These are phyloP conservation scores for Aspergillus alliaceus DNA, from an alignment of 2,329 filamentous ascomycete species.

Conservation along the genomic window DNA sequence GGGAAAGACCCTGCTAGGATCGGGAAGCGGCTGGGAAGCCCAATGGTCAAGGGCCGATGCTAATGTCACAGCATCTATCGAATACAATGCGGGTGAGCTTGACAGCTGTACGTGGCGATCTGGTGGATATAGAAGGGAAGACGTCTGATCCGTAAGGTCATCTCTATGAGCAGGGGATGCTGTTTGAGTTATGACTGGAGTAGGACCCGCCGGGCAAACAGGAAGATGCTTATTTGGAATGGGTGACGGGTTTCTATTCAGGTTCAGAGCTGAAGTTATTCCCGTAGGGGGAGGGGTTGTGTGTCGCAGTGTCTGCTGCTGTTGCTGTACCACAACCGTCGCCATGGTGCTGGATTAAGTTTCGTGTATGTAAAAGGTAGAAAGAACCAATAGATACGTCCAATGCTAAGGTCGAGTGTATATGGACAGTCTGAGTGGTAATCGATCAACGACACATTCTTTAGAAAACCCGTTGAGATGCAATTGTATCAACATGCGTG, in stretches of 20 bases:
- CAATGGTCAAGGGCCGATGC: constrained; percentile 72
- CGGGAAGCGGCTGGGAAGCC: constrained; percentile 77
- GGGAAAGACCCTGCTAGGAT: constrained; percentile 84
- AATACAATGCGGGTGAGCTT: constrained; percentile 65
- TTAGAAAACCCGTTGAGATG: constrained; percentile 2
- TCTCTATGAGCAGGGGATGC: constrained; percentile 64
- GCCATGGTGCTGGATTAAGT: constrained; percentile 36
- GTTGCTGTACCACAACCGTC: constrained; percentile 49
- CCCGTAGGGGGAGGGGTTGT: constrained; percentile 51
- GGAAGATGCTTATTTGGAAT: constrained; percentile 89
- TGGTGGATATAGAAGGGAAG: constrained; percentile 75
- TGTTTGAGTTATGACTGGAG: constrained; percentile 60
- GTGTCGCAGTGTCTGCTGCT: constrained; percentile 45
- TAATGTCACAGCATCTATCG: constrained; percentile 68
- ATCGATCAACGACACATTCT: constrained; percentile 21
- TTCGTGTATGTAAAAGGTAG: neutral
- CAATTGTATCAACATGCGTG: constrained; percentile 8
- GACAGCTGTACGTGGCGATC: constrained; percentile 59
- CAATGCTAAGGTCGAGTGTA: neutral
- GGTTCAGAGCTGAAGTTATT: constrained; percentile 52
- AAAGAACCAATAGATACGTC: neutral
- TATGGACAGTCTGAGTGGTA: neutral
- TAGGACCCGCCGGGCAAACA: constrained; percentile 80
- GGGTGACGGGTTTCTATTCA: constrained; percentile 61
- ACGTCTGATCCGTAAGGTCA: constrained; percentile 55